Conservation (phyloP, 305 asterid genomes). For the Plantago lanceolata region DNA sequence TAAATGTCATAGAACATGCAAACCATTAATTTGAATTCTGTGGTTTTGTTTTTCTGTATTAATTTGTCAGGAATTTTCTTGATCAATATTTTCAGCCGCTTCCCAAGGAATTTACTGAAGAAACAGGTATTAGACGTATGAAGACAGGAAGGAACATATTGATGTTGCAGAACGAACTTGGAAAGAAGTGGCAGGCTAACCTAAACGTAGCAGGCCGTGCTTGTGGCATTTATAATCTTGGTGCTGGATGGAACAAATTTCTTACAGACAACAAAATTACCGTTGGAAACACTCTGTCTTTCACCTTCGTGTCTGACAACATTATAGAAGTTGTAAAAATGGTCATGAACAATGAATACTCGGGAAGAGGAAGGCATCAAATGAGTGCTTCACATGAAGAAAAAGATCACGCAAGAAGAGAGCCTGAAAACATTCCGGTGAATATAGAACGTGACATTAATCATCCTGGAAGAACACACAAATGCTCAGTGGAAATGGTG, state of each 20-base stretch:
- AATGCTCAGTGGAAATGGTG: not conserved
- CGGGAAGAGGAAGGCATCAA: too few relatives aligned
- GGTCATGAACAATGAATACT: not conserved
- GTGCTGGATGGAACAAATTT: conserved; percentile 6
- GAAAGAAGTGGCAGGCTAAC: not conserved
- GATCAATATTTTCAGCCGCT: not conserved
- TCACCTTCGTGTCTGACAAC: not conserved
- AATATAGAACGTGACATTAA: not conserved
- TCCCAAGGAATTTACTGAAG: not conserved
- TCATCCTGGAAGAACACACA: not conserved
- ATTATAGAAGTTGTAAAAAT: not conserved
- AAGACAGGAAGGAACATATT: not conserved
- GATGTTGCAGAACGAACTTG: not conserved
- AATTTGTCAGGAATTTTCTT: not conserved
- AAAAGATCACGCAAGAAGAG: not conserved
- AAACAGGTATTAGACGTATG: not conserved
- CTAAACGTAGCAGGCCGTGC: not conserved
- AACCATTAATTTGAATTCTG: not conserved
- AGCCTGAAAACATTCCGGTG: not conserved
- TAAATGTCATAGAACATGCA: not conserved
- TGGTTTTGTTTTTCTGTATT: not conserved
- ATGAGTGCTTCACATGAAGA: too few relatives aligned
- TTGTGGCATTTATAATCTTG: not conserved
- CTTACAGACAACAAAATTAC: conserved; percentile 7
- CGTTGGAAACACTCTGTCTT: not conserved